Conservation (phyloP, 768 basidiomycete genomes). For the Lentinula aciculospora region DNA sequence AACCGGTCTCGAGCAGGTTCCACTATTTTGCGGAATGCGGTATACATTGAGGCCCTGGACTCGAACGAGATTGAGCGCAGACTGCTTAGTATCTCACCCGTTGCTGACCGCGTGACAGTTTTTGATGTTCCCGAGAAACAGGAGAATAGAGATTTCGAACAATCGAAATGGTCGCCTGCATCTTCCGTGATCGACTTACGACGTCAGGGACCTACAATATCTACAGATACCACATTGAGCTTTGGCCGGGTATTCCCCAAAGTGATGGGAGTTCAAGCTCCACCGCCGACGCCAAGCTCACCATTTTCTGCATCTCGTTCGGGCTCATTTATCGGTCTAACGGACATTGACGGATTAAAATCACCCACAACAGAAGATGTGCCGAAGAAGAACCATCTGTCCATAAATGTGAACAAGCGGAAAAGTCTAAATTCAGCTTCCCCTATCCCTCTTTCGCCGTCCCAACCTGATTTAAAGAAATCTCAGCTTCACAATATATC, state of each 20-base stretch:
- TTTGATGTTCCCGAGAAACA: background rate
- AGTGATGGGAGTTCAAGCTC: background rate
- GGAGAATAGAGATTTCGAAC: background rate
- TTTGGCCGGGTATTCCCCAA: background rate
- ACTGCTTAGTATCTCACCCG: background rate
- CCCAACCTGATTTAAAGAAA: background rate
- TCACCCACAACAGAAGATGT: background rate
- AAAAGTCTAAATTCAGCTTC: background rate
- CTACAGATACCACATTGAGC: background rate
- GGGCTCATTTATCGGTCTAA: background rate
- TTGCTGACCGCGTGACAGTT: background rate
- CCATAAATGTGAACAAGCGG: background rate
- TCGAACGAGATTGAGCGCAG: slow-evolving; percentile 3
- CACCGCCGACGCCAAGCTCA: slow-evolving; percentile 2
- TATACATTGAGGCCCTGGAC: slow-evolving; percentile 4
- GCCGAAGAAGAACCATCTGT: background rate
- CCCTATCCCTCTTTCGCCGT: background rate
- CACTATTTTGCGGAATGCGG: slow-evolving; percentile 1
- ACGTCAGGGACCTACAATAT: background rate
- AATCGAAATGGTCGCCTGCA: slow-evolving; percentile 4
- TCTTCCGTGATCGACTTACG: slow-evolving; percentile 3
- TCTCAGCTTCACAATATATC: background rate
- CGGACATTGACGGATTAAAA: background rate
- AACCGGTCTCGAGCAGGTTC: slow-evolving; percentile 3
- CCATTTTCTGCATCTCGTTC: background rate